phyloP scores from a whole-genome alignment of 352 stramenopile genomes.

The Phytophthora citricola region DNA sequence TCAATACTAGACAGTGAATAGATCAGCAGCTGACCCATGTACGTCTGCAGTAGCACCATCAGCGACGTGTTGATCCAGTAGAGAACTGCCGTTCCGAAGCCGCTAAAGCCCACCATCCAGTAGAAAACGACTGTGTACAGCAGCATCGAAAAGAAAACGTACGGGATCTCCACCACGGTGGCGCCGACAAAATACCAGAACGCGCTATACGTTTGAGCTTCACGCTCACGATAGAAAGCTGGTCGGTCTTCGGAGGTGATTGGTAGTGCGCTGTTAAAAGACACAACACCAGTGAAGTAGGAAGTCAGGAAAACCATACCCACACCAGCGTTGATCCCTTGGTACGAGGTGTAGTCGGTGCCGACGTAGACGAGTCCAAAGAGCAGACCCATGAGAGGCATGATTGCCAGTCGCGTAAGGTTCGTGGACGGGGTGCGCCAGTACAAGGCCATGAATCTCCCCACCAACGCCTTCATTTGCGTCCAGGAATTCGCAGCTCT shows the following conservation, averaged over 20 bases:
- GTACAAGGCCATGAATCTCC: constrained; percentile 35
- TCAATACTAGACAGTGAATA: constrained; percentile 48
- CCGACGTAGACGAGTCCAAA: constrained; percentile 23
- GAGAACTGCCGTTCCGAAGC: constrained; percentile 43
- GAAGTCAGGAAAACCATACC: constrained; percentile 70
- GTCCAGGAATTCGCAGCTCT: constrained; percentile 33
- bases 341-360: constrained; percentile 17
- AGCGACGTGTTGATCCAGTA: constrained; percentile 74
- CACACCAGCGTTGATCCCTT: constrained; percentile 16
- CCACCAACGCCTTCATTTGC: constrained; percentile 40
- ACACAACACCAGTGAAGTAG: constrained; percentile 77
- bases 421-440: constrained; percentile 31
- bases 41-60: constrained; percentile 61
- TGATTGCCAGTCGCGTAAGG: constrained; percentile 11
- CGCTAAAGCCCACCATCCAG: constrained; percentile 60
- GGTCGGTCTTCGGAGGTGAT: constrained; percentile 83
- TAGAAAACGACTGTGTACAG: constrained; percentile 79
- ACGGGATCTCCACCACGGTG: constrained; percentile 32
- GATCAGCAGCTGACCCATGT: constrained; percentile 50
- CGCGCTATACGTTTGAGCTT: constrained; percentile 68
- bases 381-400: constrained; percentile 10
- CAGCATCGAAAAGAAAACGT: constrained; percentile 43
- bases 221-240: constrained; percentile 91
- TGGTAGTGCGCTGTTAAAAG: constrained; percentile 66
- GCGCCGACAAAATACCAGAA: constrained; percentile 40